Conservation (phyloP, 2,329 filamentous ascomycete genomes). For the Fusarium buharicum region DNA sequence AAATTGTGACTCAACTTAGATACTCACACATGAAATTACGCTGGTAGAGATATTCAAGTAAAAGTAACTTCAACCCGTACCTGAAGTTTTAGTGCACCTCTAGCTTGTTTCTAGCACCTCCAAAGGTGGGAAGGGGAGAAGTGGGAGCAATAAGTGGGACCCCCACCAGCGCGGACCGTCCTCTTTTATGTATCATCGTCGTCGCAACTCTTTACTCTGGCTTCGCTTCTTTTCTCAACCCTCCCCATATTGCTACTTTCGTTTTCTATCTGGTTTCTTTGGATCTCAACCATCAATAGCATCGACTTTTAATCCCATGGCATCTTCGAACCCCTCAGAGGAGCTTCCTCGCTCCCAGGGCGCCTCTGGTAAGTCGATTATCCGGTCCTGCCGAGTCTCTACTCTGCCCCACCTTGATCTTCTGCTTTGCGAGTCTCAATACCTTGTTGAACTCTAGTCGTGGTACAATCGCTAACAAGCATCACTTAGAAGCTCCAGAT, state of each 20-base stretch:
- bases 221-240: slow-evolving; percentile 39
- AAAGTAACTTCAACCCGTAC: slow-evolving; percentile 3
- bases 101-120: slow-evolving; percentile 35
- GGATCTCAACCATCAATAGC: slow-evolving; percentile 22
- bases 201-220: slow-evolving; percentile 40
- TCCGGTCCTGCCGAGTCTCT: slow-evolving; percentile 42
- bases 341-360: slow-evolving; percentile 36
- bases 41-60: background rate
- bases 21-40: slow-evolving; percentile 7
- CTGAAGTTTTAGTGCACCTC: slow-evolving; percentile 29
- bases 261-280: slow-evolving; percentile 25
- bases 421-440: slow-evolving; percentile 17
- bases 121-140: slow-evolving; percentile 16
- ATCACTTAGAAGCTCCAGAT: slow-evolving; percentile 25
- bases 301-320: slow-evolving; percentile 33
- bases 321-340: slow-evolving; percentile 32
- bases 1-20: background rate
- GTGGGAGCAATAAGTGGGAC: slow-evolving; percentile 29
- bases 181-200: slow-evolving; percentile 42
- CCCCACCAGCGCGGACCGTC: slow-evolving; percentile 41
- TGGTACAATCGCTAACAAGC: slow-evolving; percentile 37
- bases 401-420: slow-evolving; percentile 44
- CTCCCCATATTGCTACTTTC: slow-evolving; percentile 28
- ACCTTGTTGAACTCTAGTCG: slow-evolving; percentile 12
- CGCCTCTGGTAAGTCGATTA: slow-evolving; percentile 41